Base-by-base conservation (phyloP, 306 rosid genomes). In the Alnus rubra region DNA sequence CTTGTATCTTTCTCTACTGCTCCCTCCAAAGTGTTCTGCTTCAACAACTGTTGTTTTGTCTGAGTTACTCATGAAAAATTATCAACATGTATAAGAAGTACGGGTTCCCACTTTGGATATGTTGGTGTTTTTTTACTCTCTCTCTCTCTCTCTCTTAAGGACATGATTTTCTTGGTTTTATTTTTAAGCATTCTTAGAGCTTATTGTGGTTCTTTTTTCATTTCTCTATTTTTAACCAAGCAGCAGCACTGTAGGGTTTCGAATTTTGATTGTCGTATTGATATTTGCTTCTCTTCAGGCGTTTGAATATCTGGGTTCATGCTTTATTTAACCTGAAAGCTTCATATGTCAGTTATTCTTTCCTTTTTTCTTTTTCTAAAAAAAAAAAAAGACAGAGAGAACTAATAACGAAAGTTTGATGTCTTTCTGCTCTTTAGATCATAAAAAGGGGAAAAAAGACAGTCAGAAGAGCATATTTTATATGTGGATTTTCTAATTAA, bases 211-310 rank as follows among this genome's bases (percentile, higher is more conserved):
- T 15, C 49, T 39, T 7, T 7, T 65, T 60, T 9, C 7, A 0
- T 23, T 1, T 28, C 9, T 23, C 1, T 52, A n/a, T 52, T 15
- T 15, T 52, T 4, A 2, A 11, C 39, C 1, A 51, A 51, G 55
- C 28, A n/a, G 30, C 64, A 28, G 33, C 65, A 9, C 3, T 1
- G 52, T 15, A 23, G 71, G 49, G 50, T 74, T 72, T 63, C 55
- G 35, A 63, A 31, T 71, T 80, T 73, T 59, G 52, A 59, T 55
- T 55, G 31, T 8, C 5, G 1, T 55, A 18, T n/a, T 16, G 28
- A 16, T n/a, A n/a, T 50, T 47, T 77, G 54, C 35, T 71, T 71
- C 67, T 60, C 59, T 75, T 42, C 16, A 9, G 39, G 48, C 64
- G 11, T 56, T 2, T 74, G 54, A 65, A 68, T 0, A 35, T 48